Evolutionary conservation across 495 filamentous ascomycete genomes (phyloP).

Genomic region (Penicillium steckii): DNA sequence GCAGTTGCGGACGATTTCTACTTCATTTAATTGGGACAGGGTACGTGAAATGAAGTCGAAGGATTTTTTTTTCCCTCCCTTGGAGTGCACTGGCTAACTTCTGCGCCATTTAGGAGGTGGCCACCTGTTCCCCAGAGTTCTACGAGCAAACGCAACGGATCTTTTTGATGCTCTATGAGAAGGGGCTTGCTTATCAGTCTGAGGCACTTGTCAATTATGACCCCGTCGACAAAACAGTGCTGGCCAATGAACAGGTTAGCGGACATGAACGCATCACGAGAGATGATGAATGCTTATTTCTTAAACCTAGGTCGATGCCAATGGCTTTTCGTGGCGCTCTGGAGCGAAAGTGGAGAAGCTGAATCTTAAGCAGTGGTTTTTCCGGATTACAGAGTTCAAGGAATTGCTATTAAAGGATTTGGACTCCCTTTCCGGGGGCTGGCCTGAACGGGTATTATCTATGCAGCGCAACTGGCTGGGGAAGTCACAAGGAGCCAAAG

Average conservation of each 20-base stretch:
- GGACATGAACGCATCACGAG: background rate
- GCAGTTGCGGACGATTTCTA: slow-evolving; percentile 74
- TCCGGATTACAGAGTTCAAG: slow-evolving; percentile 76
- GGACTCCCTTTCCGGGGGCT: slow-evolving; percentile 60
- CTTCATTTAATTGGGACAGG: slow-evolving; percentile 76
- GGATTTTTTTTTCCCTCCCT: background rate
- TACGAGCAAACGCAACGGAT: slow-evolving; percentile 87
- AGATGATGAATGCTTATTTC: background rate
- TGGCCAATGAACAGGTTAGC: slow-evolving; percentile 76
- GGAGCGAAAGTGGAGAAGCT: slow-evolving; percentile 81
- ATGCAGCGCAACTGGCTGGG: slow-evolving; percentile 93
- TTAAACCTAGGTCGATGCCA: slow-evolving; percentile 62
- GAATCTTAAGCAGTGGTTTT: slow-evolving; percentile 85
- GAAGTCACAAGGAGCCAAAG: slow-evolving; percentile 66
- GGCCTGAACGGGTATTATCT: slow-evolving; percentile 77
- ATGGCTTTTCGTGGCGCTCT: slow-evolving; percentile 83
- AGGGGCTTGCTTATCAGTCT: slow-evolving; percentile 72
- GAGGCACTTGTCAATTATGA: slow-evolving; percentile 87
- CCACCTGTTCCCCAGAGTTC: slow-evolving; percentile 78
- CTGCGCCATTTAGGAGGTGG: slow-evolving; percentile 61
- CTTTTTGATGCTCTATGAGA: slow-evolving; percentile 71
- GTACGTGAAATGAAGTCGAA: slow-evolving; percentile 51
- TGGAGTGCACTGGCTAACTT: background rate
- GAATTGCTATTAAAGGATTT: slow-evolving; percentile 73
- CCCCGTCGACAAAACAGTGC: slow-evolving; percentile 82